A percentile compares a stretch with the other conserved stretches of the same genome.
These are phyloP conservation scores for Botryotinia narcissicola DNA, from an alignment of 2,329 filamentous ascomycete species.

Conservation along the genomic window DNA sequence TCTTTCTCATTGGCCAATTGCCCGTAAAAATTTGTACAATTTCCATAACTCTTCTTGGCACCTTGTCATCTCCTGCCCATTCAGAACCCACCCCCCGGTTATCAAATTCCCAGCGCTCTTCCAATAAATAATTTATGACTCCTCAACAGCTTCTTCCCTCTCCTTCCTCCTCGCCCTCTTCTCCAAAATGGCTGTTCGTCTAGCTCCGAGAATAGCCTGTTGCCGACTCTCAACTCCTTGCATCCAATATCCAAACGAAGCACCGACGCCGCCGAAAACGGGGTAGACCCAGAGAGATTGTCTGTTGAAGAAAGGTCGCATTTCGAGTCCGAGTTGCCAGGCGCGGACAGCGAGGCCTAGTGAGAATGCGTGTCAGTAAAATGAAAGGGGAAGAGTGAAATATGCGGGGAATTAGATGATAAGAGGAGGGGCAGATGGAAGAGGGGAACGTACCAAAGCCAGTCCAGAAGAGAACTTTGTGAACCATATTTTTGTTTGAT, in stretches of 20 bases:
- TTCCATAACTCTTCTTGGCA: background rate
- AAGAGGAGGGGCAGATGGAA: constrained; percentile 20
- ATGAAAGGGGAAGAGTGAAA: constrained; percentile 5
- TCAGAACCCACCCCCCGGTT: background rate
- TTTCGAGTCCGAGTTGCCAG: constrained; percentile 98
- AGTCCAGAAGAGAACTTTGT: constrained; percentile 75
- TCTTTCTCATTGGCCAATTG: constrained; percentile 5
- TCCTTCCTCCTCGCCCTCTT: constrained; percentile 80
- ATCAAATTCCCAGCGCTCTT: background rate
- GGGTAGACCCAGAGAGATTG: constrained; percentile 89
- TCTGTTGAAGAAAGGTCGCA: constrained; percentile 88
- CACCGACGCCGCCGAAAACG: constrained; percentile 79
- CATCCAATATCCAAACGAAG: constrained; percentile 95
- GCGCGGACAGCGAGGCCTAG: constrained; percentile 85
- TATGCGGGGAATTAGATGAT: constrained; percentile 14
- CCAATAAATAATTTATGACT: constrained; percentile 11
- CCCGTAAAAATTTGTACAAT: constrained; percentile 16
- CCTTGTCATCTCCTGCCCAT: background rate
- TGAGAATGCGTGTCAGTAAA: background rate
- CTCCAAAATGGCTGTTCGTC: constrained; percentile 78
- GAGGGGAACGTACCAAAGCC: constrained; percentile 74
- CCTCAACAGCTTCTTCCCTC: constrained; percentile 53
- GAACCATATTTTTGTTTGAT: constrained; percentile 34
- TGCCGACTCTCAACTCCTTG: constrained; percentile 85
- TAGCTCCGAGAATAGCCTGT: constrained; percentile 70